Evolutionary conservation across 164 flowering plant genomes (phyloP).

Genomic region (Berberis vulgaris): DNA sequence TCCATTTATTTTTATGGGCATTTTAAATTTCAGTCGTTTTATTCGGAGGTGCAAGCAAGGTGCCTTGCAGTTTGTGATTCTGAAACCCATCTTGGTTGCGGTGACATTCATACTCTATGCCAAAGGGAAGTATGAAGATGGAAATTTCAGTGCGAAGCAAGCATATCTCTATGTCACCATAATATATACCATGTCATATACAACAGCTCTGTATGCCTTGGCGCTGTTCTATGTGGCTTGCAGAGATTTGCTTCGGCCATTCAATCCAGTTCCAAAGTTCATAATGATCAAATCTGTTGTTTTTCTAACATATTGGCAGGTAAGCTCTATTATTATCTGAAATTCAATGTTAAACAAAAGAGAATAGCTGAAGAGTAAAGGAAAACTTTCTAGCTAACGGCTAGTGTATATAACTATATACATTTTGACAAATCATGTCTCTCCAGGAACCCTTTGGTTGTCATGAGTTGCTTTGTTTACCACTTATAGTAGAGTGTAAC

Average conservation of each 20-base stretch:
- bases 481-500: too few relatives aligned
- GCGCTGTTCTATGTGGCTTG: slow-evolving; percentile 93
- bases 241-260: slow-evolving; percentile 89
- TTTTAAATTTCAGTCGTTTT: slow-evolving; percentile 55
- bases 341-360: background rate
- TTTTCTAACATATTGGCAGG: slow-evolving; percentile 99
- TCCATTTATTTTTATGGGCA: background rate
- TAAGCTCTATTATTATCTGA: slow-evolving; percentile 16
- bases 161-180: slow-evolving; percentile 86
- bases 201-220: slow-evolving; percentile 92
- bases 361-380: too few relatives aligned
- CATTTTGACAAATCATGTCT: too few relatives aligned
- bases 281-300: slow-evolving; percentile 91
- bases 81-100: slow-evolving; percentile 81
- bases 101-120: slow-evolving; percentile 81
- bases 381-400: too few relatives aligned
- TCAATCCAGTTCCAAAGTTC: slow-evolving; percentile 97
- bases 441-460: too few relatives aligned
- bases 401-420: too few relatives aligned
- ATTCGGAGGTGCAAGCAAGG: slow-evolving; percentile 98
- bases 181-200: slow-evolving; percentile 83
- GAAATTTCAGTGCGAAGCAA: slow-evolving; percentile 83
- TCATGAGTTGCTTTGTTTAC: too few relatives aligned
- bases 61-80: slow-evolving; percentile 90
- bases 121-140: slow-evolving; percentile 90